Evolutionary conservation across 768 basidiomycete species (phyloP).

Genomic region (Paxillus ammoniavirescens): DNA sequence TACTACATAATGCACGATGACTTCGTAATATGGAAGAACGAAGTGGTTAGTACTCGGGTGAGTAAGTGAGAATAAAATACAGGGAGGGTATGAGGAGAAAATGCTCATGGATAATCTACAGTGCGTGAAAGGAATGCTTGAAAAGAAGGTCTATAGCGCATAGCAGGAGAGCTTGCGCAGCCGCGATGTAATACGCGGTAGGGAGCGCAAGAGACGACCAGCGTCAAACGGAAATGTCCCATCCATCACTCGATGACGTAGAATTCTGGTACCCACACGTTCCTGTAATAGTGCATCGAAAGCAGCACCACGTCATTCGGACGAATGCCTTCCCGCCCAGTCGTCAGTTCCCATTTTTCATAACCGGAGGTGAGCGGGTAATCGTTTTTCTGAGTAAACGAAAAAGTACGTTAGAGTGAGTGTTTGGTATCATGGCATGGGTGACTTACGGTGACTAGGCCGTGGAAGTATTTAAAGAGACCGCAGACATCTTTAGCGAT

Average conservation of each 20-base stretch:
- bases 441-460: conserved; percentile 6
- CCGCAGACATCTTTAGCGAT: conserved; percentile 17
- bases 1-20: no score
- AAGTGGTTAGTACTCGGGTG: background rate
- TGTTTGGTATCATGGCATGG: background rate
- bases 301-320: conserved; percentile 17
- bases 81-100: background rate
- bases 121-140: background rate
- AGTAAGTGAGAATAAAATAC: no score
- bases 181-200: background rate
- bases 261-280: conserved; percentile 28
- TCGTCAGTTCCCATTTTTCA: conserved; percentile 20
- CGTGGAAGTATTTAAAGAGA: conserved; percentile 9
- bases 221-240: background rate
- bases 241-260: conserved; percentile 25
- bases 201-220: background rate
- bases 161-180: background rate
- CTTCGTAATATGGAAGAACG: no score
- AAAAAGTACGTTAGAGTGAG: background rate
- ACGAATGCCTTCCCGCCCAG: conserved; percentile 14
- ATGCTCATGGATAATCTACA: background rate
- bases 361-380: conserved; percentile 7
- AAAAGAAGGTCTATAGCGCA: background rate
- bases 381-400: conserved; percentile 1
- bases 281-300: conserved; percentile 26